Percentiles rank a stretch among this genome's conserved stretches.
These are phyloP conservation scores for Coniosporium tulheliwenetii DNA, from an alignment of 2,329 filamentous ascomycete genomes.

Conservation along the genomic window DNA sequence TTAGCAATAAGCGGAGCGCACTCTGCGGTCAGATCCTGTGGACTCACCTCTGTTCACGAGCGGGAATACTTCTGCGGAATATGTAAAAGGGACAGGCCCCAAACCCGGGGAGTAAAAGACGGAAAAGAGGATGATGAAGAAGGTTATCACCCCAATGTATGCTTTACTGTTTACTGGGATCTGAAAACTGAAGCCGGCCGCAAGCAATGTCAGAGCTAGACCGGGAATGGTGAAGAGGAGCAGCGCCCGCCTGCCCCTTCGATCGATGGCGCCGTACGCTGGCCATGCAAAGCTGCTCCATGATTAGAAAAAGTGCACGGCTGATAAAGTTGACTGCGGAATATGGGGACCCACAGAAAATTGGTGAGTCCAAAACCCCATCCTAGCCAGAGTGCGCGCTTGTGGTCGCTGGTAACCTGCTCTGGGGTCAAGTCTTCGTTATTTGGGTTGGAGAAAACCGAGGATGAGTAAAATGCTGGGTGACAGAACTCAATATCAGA, in stretches of 20 bases:
- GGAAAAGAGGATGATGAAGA: constrained; percentile 42
- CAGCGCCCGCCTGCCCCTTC: constrained; percentile 1
- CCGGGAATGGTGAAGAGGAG: constrained; percentile 27
- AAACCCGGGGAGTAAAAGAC: constrained; percentile 23
- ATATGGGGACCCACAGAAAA: constrained; percentile 2
- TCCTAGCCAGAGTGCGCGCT: constrained; percentile 9
- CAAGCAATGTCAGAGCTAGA: constrained; percentile 32
- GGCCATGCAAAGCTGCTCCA: constrained; percentile 1
- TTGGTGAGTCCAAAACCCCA: constrained; percentile 15
- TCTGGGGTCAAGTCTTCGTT: constrained; percentile 3
- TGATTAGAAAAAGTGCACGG: neutral
- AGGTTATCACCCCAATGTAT: constrained; percentile 33
- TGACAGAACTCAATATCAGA: constrained; percentile 1
- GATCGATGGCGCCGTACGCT: constrained; percentile 1
- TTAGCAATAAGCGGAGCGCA: neutral
- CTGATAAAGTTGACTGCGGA: too few species aligned
- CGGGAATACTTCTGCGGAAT: constrained; percentile 48
- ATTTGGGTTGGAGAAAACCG: constrained; percentile 9
- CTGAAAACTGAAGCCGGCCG: constrained; percentile 35
- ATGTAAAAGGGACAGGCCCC: constrained; percentile 42
- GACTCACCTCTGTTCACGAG: constrained; percentile 37
- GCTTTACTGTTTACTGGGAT: constrained; percentile 25
- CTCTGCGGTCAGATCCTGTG: too few species aligned
- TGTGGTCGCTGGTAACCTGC: constrained; percentile 1
- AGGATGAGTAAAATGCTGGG: constrained; percentile 11